Base-by-base conservation (phyloP, 2,329 filamentous ascomycete genomes). In the Rhinocladiella mackenziei region DNA sequence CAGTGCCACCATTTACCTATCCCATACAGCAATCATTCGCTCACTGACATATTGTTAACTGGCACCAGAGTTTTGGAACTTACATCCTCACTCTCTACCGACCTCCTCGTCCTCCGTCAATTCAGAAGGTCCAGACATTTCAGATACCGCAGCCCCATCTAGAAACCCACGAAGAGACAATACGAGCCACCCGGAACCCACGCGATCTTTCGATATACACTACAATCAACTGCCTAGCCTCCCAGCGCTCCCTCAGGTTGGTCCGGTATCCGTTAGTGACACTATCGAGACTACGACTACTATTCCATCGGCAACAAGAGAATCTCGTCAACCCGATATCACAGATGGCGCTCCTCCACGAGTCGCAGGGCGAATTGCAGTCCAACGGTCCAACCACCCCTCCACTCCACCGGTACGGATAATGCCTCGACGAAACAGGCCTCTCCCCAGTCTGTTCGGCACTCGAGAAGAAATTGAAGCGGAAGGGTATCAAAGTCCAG, bases 381-480 rank as follows among this genome's bases (percentile, higher is more conserved):
- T n/a, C n/a, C n/a, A n/a, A n/a, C n/a, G n/a, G n/a, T n/a, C n/a
- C n/a, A n/a, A n/a, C n/a, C n/a, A n/a, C n/a, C n/a, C n/a, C 14
- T 39, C 39, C 5, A 20, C 9, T 13, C 19, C 19, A 18, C 19
- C 34, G 14, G 20, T 18, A 17, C n/a, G 17, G 17, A 33, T 5
- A 29, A 17, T 13, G 23, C 10, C 14, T 6, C 11, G 10, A 13
- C 20, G 22, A 26, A 18, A 33, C 43, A 30, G 19, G n/a, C 35
- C 33, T 11, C 11, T 45, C 8, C 22, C 41, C 13, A 55, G 53
- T 37, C 48, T 54, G 5, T 54, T 57, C 23, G 55, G 55, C 5
- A 56, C 51, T 3, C 30, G 49, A 39, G 55, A 57, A 36, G 55
- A 57, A 38, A 43, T 56, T 8, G 46, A 56, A 37, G 45, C 50